Evolutionary conservation across 805 yeast genomes (phyloP).

Genomic region (Schwanniomyces polymorphus): DNA sequence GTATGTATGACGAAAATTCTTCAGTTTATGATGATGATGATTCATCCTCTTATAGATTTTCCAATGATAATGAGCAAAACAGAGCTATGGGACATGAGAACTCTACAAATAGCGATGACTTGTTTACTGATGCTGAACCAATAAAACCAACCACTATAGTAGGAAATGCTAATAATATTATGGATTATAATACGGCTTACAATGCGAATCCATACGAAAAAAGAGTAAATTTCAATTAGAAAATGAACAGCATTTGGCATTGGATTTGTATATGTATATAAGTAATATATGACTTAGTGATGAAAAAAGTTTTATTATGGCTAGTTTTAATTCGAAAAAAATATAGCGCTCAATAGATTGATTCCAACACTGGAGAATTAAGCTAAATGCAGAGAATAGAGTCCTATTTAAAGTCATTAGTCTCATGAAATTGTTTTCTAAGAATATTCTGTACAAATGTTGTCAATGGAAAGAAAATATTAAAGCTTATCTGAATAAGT

Average conservation of each 20-base stretch:
- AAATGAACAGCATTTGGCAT: not conserved
- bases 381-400: too few relatives aligned
- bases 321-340: not conserved
- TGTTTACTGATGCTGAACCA: constrained; percentile 30
- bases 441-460: too few relatives aligned
- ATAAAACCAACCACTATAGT: constrained; percentile 44
- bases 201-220: constrained; percentile 5
- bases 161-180: constrained; percentile 36
- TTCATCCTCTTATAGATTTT: constrained; percentile 7
- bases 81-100: not conserved
- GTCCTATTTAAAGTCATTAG: too few relatives aligned
- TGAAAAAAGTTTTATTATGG: not conserved
- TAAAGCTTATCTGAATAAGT: too few relatives aligned
- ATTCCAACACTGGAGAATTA: too few relatives aligned
- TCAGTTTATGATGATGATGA: constrained; percentile 34
- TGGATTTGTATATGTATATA: not conserved
- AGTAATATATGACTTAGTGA: not conserved
- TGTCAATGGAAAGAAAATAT: too few relatives aligned
- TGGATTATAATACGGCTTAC: constrained; percentile 20
- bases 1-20: constrained; percentile 28
- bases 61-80: not conserved
- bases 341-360: constrained; percentile 21
- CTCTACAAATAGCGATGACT: constrained; percentile 3
- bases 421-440: too few relatives aligned
- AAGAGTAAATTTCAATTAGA: constrained; percentile 8